Conservation (phyloP, 2,329 filamentous ascomycete genomes). For the Aureobasidium pullulans region DNA sequence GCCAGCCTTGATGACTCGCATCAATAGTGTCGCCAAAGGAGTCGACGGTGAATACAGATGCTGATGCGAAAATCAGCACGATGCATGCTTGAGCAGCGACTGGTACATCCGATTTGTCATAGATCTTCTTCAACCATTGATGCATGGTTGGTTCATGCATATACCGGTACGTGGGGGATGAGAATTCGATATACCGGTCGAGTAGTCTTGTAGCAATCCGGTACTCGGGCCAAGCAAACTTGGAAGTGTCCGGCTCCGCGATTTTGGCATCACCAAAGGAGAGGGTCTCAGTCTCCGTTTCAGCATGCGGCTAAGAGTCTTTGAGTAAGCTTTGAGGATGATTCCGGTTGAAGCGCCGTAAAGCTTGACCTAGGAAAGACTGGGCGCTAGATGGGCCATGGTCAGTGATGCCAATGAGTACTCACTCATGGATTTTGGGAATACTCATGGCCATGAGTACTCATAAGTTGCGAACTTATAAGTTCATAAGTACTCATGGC, state of each 20-base stretch:
- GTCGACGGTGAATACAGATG: conserved; percentile 21
- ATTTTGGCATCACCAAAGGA: conserved; percentile 45
- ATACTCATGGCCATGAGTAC: too few relatives aligned
- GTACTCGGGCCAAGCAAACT: conserved; percentile 35
- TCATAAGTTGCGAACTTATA: too few relatives aligned
- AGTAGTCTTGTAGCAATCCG: conserved; percentile 27
- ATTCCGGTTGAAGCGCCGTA: not conserved
- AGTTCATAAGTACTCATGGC: too few relatives aligned
- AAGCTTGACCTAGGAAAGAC: not conserved
- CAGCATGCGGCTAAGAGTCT: not conserved
- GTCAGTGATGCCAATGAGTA: not conserved
- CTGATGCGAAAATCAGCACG: conserved; percentile 49
- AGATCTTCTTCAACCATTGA: conserved; percentile 40
- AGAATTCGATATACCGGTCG: conserved; percentile 36
- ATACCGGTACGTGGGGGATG: conserved; percentile 38
- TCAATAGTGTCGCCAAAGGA: conserved; percentile 15
- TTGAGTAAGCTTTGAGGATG: not conserved
- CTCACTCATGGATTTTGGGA: not conserved
- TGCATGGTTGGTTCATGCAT: conserved; percentile 38
- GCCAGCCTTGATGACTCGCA: conserved; percentile 14
- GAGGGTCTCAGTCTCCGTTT: conserved; percentile 34
- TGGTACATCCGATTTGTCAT: conserved; percentile 35
- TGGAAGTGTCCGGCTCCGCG: conserved; percentile 37
- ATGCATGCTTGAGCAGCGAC: conserved; percentile 41
- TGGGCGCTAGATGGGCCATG: not conserved